These are phyloP conservation scores for Monosporozyma yasuniensis DNA, from an alignment of 805 yeast species.

Conservation along the genomic window DNA sequence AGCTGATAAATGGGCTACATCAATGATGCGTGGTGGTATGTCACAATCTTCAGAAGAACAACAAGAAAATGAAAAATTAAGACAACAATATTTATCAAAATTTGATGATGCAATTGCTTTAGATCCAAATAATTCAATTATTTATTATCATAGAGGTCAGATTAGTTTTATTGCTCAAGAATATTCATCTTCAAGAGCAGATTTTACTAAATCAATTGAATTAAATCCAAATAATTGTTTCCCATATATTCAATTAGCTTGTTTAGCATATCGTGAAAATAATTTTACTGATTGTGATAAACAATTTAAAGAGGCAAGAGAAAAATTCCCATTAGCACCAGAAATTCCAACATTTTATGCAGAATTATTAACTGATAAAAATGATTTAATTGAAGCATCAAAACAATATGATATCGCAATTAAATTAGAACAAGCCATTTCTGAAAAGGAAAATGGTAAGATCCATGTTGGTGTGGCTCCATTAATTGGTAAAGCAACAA, in stretches of 20 bases:
- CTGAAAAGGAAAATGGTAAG: constrained; percentile 36
- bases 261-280: constrained; percentile 73
- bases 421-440: constrained; percentile 51
- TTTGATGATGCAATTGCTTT: constrained; percentile 63
- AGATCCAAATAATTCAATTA: constrained; percentile 67
- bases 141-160: constrained; percentile 93
- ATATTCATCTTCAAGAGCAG: constrained; percentile 57
- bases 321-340: constrained; percentile 74
- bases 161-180: constrained; percentile 73
- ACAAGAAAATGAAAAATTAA: constrained; percentile 21
- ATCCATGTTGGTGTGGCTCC: constrained; percentile 85
- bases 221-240: constrained; percentile 69
- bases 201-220: constrained; percentile 69
- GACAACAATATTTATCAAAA: constrained; percentile 46
- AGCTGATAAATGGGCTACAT: constrained; percentile 75
- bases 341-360: constrained; percentile 94
- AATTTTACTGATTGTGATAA: constrained; percentile 48
- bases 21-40: constrained; percentile 13
- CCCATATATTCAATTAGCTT: constrained; percentile 87
- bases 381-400: constrained; percentile 61
- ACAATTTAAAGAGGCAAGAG: constrained; percentile 58
- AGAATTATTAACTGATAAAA: constrained; percentile 79
- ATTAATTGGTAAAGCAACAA: constrained; percentile 78
- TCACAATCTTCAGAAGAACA: constrained; percentile 7
- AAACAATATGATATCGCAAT: constrained; percentile 81